Percentiles rank a stretch among this genome's conserved stretches.
Conservation (phyloP, 257 asterid genomes). For the Verbena officinalis region DNA sequence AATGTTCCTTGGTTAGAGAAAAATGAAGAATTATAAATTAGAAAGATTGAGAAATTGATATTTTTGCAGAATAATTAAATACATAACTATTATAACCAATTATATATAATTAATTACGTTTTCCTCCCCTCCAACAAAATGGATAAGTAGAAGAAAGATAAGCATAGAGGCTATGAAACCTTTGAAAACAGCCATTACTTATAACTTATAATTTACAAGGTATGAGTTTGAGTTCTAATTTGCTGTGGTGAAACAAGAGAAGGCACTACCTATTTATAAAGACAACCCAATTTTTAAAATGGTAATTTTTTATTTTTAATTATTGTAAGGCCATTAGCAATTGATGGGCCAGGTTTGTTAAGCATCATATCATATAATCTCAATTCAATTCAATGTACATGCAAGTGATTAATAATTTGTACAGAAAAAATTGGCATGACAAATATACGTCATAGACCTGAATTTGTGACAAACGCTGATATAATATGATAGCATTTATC, state of each 20-base stretch:
- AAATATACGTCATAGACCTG: no score
- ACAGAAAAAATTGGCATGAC: not conserved
- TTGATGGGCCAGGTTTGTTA: not conserved
- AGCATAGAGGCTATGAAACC: not conserved
- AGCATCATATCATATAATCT: not conserved
- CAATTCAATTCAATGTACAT: not conserved
- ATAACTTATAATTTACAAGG: not conserved
- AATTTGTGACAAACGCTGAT: not conserved
- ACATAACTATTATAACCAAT: not conserved
- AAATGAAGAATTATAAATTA: not conserved
- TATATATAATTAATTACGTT: not conserved
- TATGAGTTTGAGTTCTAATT: not conserved
- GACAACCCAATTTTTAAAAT: not conserved
- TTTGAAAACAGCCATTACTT: not conserved
- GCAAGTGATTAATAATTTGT: not conserved
- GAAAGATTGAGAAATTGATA: not conserved
- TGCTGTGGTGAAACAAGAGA: not conserved
- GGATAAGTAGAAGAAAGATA: constrained; percentile 1
- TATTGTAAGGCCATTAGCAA: no score
- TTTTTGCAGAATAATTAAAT: not conserved
- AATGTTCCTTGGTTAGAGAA: not conserved
- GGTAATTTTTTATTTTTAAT: no score
- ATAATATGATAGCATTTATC: no score
- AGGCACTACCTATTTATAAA: not conserved
- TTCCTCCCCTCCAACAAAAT: constrained; percentile 2